Conservation (phyloP, 352 stramenopile genomes). For the Phytophthora capsici region DNA sequence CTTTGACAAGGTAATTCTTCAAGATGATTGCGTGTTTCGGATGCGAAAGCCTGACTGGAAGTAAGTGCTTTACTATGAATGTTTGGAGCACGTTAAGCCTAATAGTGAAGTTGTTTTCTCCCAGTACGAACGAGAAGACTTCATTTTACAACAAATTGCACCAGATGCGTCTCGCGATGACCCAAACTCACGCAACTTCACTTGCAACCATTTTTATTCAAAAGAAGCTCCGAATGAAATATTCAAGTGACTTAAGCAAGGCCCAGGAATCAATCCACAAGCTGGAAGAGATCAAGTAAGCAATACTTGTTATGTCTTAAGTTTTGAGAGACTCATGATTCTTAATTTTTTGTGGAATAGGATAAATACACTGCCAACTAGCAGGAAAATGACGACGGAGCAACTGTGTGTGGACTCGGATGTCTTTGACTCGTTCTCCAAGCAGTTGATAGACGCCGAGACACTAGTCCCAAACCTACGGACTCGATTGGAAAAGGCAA, state of each 20-base stretch:
- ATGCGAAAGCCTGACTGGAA: constrained; percentile 71
- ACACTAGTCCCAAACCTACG: constrained; percentile 58
- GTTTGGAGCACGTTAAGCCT: too few relatives aligned
- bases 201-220: constrained; percentile 44
- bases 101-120: neutral
- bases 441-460: constrained; percentile 61
- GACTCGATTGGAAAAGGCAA: constrained; percentile 43
- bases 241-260: constrained; percentile 53
- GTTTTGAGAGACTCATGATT: too few relatives aligned
- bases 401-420: constrained; percentile 63
- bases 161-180: constrained; percentile 65
- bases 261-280: constrained; percentile 51
- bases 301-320: neutral
- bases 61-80: constrained; percentile 32
- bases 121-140: constrained; percentile 52
- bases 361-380: neutral
- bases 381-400: constrained; percentile 29
- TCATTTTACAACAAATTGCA: constrained; percentile 59
- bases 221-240: constrained; percentile 51
- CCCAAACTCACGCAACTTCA: constrained; percentile 36
- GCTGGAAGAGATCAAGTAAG: constrained; percentile 50
- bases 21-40: constrained; percentile 48
- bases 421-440: constrained; percentile 70
- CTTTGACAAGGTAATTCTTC: constrained; percentile 51
- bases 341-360: neutral